Evolutionary conservation across 768 basidiomycete species (phyloP), one percentile per base, ranked within the genome.

Genomic region (Leucosporidium scottii): DNA sequence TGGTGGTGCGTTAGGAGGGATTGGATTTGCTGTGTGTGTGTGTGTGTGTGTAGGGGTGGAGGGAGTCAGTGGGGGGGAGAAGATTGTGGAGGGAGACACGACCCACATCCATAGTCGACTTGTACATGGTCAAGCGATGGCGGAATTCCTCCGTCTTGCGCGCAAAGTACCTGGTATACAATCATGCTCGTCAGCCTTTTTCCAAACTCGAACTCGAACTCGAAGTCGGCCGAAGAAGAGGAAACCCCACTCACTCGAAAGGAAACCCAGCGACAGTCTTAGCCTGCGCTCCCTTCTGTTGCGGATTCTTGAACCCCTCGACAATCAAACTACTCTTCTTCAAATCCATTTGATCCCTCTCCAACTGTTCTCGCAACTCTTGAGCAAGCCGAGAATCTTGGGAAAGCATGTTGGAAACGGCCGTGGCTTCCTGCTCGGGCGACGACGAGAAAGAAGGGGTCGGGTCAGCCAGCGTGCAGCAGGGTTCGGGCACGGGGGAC

Each of bases 141-240:
- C 59, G 56, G 50, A 75, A 59, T 53, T 75, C 72, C 17, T 68
- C 68, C 18, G 68, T 44, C 61, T 73, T 75, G 10, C 74, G 60
- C 15, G 58, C 36, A 59, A 75, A 75, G 57, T 62, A 75, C 55
- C 73, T 73, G 59, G 5, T 12, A 36, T 6, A 36, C 49, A 57
- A 18, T 65, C 51, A 62, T 48, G 13, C 4, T 30, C 25, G 64
- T 67, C 12, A 59, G 65, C 39, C 63, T 62, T 4, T n/a, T n/a
- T n/a, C n/a, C n/a, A n/a, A n/a, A n/a, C n/a, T n/a, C n/a, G n/a
- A n/a, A n/a, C n/a, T n/a, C n/a, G n/a, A n/a, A n/a, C n/a, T n/a
- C n/a, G n/a, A n/a, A n/a, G n/a, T n/a, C n/a, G n/a, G n/a, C n/a
- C n/a, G n/a, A n/a, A n/a, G n/a, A n/a, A n/a, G n/a, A n/a, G n/a